Conservation (phyloP, 2,329 filamentous ascomycete species). For the Mycocentrospora acerina region DNA sequence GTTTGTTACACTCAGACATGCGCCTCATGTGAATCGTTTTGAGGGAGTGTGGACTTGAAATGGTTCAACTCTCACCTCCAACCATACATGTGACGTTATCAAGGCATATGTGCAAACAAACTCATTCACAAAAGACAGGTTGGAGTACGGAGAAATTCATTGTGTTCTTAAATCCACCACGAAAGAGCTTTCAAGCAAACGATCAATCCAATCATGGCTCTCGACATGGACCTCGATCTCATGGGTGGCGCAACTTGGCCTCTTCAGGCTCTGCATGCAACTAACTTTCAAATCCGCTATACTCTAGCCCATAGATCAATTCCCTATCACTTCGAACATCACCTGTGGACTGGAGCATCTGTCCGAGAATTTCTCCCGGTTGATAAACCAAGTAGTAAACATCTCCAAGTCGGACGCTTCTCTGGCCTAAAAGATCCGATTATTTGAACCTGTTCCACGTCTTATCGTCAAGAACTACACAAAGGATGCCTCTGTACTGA, state of each 20-base stretch:
- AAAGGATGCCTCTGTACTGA: slow-evolving; percentile 37
- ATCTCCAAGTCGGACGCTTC: slow-evolving; percentile 29
- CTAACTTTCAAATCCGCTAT: slow-evolving; percentile 46
- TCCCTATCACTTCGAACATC: slow-evolving; percentile 11
- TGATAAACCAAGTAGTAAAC: slow-evolving; percentile 43
- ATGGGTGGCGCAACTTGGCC: slow-evolving; percentile 46
- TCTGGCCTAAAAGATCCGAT: slow-evolving; percentile 46
- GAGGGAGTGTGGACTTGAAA: too few relatives aligned
- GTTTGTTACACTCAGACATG: too few relatives aligned
- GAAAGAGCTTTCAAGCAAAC: too few relatives aligned
- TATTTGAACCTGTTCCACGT: slow-evolving; percentile 31
- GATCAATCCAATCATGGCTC: slow-evolving; percentile 1
- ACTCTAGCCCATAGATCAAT: slow-evolving; percentile 11
- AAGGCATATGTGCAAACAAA: too few relatives aligned
- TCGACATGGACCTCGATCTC: slow-evolving; percentile 41
- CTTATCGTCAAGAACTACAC: slow-evolving; percentile 50
- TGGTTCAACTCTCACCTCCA: too few relatives aligned
- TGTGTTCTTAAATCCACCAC: too few relatives aligned
- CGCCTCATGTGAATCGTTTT: too few relatives aligned
- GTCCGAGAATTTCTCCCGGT: slow-evolving; percentile 48
- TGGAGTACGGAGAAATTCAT: too few relatives aligned
- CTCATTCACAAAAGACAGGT: too few relatives aligned
- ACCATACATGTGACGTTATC: too few relatives aligned
- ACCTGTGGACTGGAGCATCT: slow-evolving; percentile 31
- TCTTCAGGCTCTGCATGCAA: slow-evolving; percentile 51